Conservation (phyloP, 2,329 filamentous ascomycete species). For the Apiospora pterosperma region DNA sequence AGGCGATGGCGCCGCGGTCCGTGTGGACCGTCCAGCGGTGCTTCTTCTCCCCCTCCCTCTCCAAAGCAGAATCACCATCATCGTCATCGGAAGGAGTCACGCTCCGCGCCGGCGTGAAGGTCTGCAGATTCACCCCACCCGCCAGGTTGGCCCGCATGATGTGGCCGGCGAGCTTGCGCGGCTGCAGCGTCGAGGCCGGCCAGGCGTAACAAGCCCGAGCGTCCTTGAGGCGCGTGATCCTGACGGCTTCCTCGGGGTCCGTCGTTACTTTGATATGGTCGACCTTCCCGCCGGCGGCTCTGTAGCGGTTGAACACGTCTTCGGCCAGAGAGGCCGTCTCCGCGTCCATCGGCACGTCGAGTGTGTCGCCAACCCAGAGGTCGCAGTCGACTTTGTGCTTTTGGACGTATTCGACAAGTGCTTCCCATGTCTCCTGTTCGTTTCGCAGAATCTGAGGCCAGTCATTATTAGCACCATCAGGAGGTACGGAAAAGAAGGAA, state of each 20-base stretch:
- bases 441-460: constrained; percentile 8
- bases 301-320: constrained; percentile 4
- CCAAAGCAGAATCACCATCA: background rate
- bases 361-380: constrained; percentile 16
- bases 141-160: constrained; percentile 11
- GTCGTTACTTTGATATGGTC: constrained; percentile 14
- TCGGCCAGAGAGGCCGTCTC: constrained; percentile 8
- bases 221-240: constrained; percentile 9
- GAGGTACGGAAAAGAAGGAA: background rate
- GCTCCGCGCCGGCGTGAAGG: constrained; percentile 7
- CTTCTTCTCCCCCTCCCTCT: background rate
- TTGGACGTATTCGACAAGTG: constrained; percentile 12
- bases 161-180: constrained; percentile 13
- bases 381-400: constrained; percentile 15
- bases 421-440: constrained; percentile 13
- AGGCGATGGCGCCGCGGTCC: constrained; percentile 10
- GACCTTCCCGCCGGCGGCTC: constrained; percentile 11
- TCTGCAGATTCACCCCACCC: constrained; percentile 13
- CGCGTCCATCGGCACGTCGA: constrained; percentile 14
- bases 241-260: constrained; percentile 12
- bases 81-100: background rate
- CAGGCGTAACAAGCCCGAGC: constrained; percentile 14
- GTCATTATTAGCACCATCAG: background rate
- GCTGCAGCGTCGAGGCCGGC: constrained; percentile 14
- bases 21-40: constrained; percentile 10